Base-by-base conservation (phyloP, 768 basidiomycete genomes). In the Tubosaeta sp. region DNA sequence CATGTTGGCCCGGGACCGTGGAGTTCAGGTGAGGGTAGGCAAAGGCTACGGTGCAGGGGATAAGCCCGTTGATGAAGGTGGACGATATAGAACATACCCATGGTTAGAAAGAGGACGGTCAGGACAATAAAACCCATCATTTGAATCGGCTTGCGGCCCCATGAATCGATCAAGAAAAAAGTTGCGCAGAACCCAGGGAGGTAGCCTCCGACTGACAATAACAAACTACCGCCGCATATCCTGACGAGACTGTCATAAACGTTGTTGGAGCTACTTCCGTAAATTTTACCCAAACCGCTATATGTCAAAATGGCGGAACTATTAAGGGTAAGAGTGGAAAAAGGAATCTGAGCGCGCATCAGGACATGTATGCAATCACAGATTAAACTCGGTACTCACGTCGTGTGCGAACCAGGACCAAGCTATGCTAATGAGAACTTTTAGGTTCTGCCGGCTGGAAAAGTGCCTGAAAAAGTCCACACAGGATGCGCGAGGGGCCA, bases 351-450 rank as follows among this genome's bases (percentile, higher is more conserved):
- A n/a, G 58, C 29, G 8, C 26, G 42, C 9, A 38, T 60, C 39
- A 49, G 43, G 46, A 47, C 17, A 42, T 19, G 27, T 29, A 45
- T 33, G 9, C 33, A 34, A 45, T 14, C 31, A 34, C 44, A 19
- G 42, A 16, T n/a, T 14, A 22, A 38, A 49, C 13, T 11, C 11
- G 38, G 13, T 16, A 70, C 85, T 53, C 42, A 85, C 85, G 55
- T 88, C 87, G n/a, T 92, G 78, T 16, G 91, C 91, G 59, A 94
- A 94, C 92, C 93, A 94, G 6, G 85, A 88, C 66, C 85, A 94
- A 0, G 88, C 67, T 9, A 82, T 78, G 6, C 89, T 90, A 46
- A 93, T 66, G 50, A 95, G 77, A 48, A 91, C 71, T 71, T 91
- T 94, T 52, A 79, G 62, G 72, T 95, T 90, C 63, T 83, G 66